These are phyloP conservation scores for Backusella australiensis DNA, from an alignment of 192 early-diverging fungal species.

Conservation along the genomic window DNA sequence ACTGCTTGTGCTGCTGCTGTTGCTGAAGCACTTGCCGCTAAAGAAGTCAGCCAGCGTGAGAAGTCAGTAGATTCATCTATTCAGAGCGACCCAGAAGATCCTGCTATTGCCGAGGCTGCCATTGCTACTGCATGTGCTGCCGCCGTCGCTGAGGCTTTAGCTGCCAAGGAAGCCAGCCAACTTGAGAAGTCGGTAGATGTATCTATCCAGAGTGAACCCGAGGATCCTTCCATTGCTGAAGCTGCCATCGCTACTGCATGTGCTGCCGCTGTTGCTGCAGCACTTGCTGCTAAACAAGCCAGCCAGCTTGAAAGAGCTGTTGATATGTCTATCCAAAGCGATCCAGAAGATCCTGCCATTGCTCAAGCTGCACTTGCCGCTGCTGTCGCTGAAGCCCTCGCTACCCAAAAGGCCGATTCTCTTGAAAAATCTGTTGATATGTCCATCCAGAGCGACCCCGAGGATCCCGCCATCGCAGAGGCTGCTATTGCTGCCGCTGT, in stretches of 20 bases:
- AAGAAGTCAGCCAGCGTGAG: neutral
- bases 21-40: slow-evolving; percentile 27
- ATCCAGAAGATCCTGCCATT: neutral
- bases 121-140: no score
- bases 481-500: neutral
- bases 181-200: slow-evolving; percentile 9
- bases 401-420: slow-evolving; percentile 16
- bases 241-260: neutral
- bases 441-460: neutral
- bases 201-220: neutral
- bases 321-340: neutral
- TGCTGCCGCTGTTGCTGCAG: slow-evolving; percentile 33
- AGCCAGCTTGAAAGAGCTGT: neutral
- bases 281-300: slow-evolving; percentile 16
- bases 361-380: neutral
- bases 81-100: neutral
- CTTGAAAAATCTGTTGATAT: slow-evolving; percentile 9
- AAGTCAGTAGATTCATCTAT: neutral
- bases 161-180: slow-evolving; percentile 7
- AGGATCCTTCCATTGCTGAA: neutral
- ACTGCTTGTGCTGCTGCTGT: slow-evolving; percentile 23
- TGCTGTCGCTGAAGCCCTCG: neutral
- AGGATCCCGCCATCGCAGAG: neutral
- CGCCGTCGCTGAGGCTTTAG: neutral
- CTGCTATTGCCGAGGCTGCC: neutral